Base-by-base conservation (phyloP, 805 yeast genomes). In the Hanseniaspora hatyaiensis region DNA sequence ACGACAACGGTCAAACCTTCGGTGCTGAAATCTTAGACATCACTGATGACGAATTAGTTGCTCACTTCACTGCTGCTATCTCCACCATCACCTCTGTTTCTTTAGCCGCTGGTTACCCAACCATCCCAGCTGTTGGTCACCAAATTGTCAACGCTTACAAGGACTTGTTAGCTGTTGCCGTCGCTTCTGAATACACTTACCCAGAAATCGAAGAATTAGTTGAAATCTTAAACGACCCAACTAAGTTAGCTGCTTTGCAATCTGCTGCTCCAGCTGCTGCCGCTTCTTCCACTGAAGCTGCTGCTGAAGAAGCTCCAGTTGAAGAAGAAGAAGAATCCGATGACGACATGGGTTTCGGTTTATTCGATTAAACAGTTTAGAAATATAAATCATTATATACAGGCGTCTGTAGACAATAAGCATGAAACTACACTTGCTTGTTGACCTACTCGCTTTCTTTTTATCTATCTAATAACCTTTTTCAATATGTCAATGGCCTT, bases 201-300 rank as follows among this genome's bases (percentile, higher is more conserved):
- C 96, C 94, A 75, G 97, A 95, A 72, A 84, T 95, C 61, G 99
- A 88, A 78, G 88, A 89, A 60, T 81, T 92, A 77, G 86, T 86
- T 83, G 99, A 92, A 83, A 85, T 97, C 77, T 77, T 92, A 65
- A 97, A 95, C 71, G 89, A 92, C 94, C 99, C 99, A 71, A 97
- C 92, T 58, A 95, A 95, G 71, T 92, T 89, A 75, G 98, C 97
- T 68, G 82, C 97, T 66, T 94, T 96, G 74, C 96, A 96, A 65
- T 95, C 97, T 64, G 96, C 74, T 69, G 96, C 96, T 64, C 82
- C 82, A 67, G 85, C 94, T 62, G 77, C 84, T 63, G 61, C 74
- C 54, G 62, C 75, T 55, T 73, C 69, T 49, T 76, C 77, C 52
- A 80, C 75, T 55, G 82, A 75, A 53, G 82, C 73, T 52, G 85